A percentile compares a stretch with the other conserved stretches of the same genome.
These are phyloP conservation scores for Fusarium floridanum DNA, from an alignment of 2,329 filamentous ascomycete species.

Conservation along the genomic window DNA sequence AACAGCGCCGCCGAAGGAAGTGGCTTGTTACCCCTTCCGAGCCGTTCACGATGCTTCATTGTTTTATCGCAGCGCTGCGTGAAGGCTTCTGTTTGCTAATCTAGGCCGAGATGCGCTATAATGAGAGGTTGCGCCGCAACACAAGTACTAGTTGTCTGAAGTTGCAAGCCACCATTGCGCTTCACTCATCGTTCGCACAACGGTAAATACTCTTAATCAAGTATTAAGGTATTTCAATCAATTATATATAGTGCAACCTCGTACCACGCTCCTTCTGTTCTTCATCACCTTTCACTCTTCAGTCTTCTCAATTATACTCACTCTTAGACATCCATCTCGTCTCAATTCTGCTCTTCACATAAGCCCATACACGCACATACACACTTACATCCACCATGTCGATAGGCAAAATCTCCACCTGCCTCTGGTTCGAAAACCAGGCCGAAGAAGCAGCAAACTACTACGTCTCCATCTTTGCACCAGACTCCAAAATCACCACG, in stretches of 20 bases:
- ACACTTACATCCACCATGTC: constrained; percentile 28
- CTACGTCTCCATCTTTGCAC: constrained; percentile 57
- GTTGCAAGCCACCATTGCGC: constrained; percentile 15
- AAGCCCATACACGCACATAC: neutral
- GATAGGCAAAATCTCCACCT: constrained; percentile 46
- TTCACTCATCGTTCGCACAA: neutral
- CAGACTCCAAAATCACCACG: constrained; percentile 52
- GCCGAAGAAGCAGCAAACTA: constrained; percentile 57
- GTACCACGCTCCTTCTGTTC: neutral
- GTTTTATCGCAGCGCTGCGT: constrained; percentile 4
- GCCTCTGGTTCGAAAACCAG: constrained; percentile 58
- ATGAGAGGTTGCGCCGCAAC: constrained; percentile 4
- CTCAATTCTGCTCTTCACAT: neutral
- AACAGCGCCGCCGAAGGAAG: constrained; percentile 13
- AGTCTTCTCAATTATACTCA: neutral
- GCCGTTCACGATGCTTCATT: constrained; percentile 25
- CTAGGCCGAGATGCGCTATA: neutral
- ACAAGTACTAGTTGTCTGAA: constrained; percentile 4
- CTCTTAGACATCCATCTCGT: neutral
- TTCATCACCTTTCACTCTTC: neutral
- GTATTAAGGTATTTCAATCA: neutral
- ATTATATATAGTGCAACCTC: neutral
- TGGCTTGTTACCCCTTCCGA: constrained; percentile 24
- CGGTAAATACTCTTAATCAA: neutral
- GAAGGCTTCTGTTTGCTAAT: constrained; percentile 5